A percentile compares a stretch with the other conserved stretches of the same genome.
These are phyloP conservation scores for Dentipellis fragilis DNA, from an alignment of 768 basidiomycete species.

Conservation along the genomic window DNA sequence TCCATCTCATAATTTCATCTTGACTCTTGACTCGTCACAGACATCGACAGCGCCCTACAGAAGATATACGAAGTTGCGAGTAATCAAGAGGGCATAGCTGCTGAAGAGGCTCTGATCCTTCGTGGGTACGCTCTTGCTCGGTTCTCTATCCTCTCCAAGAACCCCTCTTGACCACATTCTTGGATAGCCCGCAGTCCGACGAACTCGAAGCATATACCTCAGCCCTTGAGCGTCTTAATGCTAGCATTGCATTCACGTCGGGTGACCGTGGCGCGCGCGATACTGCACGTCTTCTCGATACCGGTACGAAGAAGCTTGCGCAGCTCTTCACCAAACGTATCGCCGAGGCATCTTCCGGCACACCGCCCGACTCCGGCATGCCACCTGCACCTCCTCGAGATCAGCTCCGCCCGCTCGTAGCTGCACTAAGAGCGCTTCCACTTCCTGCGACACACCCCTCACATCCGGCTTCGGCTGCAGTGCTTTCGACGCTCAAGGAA, in stretches of 20 bases:
- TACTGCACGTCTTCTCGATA: slow-evolving; percentile 70
- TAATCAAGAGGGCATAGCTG: slow-evolving; percentile 64
- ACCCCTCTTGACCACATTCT: neutral
- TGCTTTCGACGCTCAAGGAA: slow-evolving; percentile 57
- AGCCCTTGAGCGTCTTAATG: slow-evolving; percentile 68
- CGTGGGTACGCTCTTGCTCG: slow-evolving; percentile 58
- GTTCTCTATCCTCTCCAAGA: neutral
- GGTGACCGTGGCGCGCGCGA: slow-evolving; percentile 44
- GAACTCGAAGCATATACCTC: slow-evolving; percentile 60
- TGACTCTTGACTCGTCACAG: slow-evolving; percentile 25
- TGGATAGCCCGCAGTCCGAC: slow-evolving; percentile 54
- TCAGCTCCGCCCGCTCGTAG: slow-evolving; percentile 53
- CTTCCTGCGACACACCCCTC: slow-evolving; percentile 75
- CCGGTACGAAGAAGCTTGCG: slow-evolving; percentile 72
- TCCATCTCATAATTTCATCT: neutral
- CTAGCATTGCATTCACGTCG: slow-evolving; percentile 67
- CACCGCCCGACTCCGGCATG: slow-evolving; percentile 36
- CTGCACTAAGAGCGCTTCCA: slow-evolving; percentile 62
- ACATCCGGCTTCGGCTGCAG: slow-evolving; percentile 62
- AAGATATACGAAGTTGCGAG: slow-evolving; percentile 76
- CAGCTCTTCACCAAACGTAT: slow-evolving; percentile 81
- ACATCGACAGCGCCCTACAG: slow-evolving; percentile 68
- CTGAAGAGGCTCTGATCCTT: slow-evolving; percentile 70
- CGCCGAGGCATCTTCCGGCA: slow-evolving; percentile 76
- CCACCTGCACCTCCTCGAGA: slow-evolving; percentile 36